Conservation (phyloP, 2,329 filamentous ascomycete species). For the Diaporthe australafricana region DNA sequence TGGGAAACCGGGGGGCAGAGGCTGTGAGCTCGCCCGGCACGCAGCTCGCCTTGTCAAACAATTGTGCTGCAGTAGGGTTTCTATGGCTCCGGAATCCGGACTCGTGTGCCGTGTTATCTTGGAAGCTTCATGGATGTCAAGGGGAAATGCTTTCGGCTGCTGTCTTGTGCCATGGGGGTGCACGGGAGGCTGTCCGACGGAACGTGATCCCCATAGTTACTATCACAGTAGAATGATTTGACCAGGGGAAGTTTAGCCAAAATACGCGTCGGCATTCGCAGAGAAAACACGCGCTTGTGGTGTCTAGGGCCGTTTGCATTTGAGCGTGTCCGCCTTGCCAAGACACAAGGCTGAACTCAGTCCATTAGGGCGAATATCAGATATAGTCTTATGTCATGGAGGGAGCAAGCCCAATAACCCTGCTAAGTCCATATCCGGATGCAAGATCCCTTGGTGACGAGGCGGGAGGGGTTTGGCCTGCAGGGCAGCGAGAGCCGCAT, state of each 20-base stretch:
- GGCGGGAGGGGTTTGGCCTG: not conserved
- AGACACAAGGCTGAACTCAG: conserved; percentile 25
- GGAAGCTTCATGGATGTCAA: not conserved
- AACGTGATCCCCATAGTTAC: conserved; percentile 6
- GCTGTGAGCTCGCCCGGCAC: conserved; percentile 14
- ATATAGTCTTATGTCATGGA: conserved; percentile 18
- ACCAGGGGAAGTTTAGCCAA: conserved; percentile 3
- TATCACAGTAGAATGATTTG: not conserved
- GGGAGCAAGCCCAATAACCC: not conserved
- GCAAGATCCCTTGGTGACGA: conserved; percentile 1
- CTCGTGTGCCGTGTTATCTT: conserved; percentile 16
- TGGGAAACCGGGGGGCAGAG: conserved; percentile 13
- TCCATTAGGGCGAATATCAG: not conserved
- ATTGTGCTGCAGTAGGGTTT: not conserved
- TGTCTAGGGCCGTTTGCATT: conserved; percentile 1
- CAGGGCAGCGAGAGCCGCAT: conserved; percentile 24
- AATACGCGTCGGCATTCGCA: not conserved
- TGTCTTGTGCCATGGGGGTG: not conserved
- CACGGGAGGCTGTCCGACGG: conserved; percentile 10
- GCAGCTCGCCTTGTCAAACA: conserved; percentile 30
- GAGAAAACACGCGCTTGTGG: not conserved
- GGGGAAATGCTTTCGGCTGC: not conserved
- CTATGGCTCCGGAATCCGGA: conserved; percentile 4
- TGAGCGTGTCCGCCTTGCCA: not conserved
- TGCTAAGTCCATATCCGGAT: not conserved